Evolutionary conservation across 2,329 filamentous ascomycete genomes (phyloP), one percentile per base, ranked within the genome.

Genomic region (Biscogniauxia mediterranea): DNA sequence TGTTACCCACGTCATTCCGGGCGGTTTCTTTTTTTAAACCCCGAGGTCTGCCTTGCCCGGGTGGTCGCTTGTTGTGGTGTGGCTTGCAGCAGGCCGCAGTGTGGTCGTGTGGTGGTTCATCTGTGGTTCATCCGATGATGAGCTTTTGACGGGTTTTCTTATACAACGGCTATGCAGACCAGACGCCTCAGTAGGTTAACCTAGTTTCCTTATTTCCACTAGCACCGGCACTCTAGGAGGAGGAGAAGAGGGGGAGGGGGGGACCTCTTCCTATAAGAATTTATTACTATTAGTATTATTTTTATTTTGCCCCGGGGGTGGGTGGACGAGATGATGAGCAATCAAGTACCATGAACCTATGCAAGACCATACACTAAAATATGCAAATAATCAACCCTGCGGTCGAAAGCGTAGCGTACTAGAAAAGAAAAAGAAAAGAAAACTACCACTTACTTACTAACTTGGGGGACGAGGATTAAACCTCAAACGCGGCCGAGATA

Each of bases 341-440:
- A 46, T 32, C 2, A 46, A 46, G 38, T 46, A 46, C 38, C 38
- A 5, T n/a, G 13, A 11, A n/a, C 38, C 38, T 46, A 46, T 46
- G 38, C 38, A 46, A 15, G 38, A 46, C 38, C 17, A 19, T 51
- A 51, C 49, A 51, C 49, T 52, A 52, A 52, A 23, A 52, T 23
- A 38, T 54, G 19, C 21, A 25, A 54, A 54, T 54, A 50, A 53
- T 32, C 38, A 56, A 20, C 59, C 59, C 50, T 21, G 21, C 50
- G 19, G 23, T 25, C 50, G 8, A 21, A 52, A 25, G 15, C 7
- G n/a, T 13, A 54, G 20, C 5, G 20, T 11, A 19, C n/a, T n/a
- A n/a, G 9, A 17, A 23, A 6, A 54, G 25, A 54, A 54, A 54
- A 54, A 13, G 25, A 54, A 25, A 54, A 54, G 52, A 25, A 15